Evolutionary conservation across 1,284 basidiomycete genomes (phyloP).

Genomic region (Cutaneotrichosporon dermatis): DNA sequence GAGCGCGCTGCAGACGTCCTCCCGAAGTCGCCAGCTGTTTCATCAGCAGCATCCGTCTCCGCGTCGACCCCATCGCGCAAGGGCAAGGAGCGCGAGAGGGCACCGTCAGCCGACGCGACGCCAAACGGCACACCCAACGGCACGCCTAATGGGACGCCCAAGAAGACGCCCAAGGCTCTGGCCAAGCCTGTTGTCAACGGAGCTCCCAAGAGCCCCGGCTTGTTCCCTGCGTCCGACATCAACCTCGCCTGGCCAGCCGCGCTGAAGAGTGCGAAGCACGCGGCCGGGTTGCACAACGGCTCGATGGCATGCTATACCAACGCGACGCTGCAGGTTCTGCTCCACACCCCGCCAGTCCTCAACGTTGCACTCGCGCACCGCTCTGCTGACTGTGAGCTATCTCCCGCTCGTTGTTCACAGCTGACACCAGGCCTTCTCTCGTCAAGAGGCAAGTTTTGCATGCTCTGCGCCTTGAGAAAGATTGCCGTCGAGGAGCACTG

Average conservation of each 20-base stretch:
- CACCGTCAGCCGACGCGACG: not conserved
- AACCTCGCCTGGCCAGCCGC: slow-evolving; percentile 33
- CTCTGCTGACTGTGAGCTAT: slow-evolving; percentile 40
- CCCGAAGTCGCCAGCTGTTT: not conserved
- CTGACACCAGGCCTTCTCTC: slow-evolving; percentile 8
- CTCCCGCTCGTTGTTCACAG: not conserved
- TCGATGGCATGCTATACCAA: slow-evolving; percentile 98
- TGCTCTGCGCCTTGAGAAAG: slow-evolving; percentile 64
- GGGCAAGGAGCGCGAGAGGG: slow-evolving; percentile 14
- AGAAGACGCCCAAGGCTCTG: not conserved
- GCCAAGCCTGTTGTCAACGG: not conserved
- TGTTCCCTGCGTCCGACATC: slow-evolving; percentile 6
- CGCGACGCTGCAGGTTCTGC: slow-evolving; percentile 85
- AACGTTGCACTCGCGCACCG: slow-evolving; percentile 62
- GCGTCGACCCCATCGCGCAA: slow-evolving; percentile 11
- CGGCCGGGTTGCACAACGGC: slow-evolving; percentile 72
- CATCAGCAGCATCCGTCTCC: not conserved
- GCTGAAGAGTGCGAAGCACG: slow-evolving; percentile 12
- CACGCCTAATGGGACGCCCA: slow-evolving; percentile 9
- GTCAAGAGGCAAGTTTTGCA: slow-evolving; percentile 59
- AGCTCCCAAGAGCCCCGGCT: not conserved
- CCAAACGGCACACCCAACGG: slow-evolving; percentile 5
- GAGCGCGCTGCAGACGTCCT: not conserved
- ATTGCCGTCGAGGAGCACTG: slow-evolving; percentile 38
- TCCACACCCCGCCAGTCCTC: slow-evolving; percentile 89